These are phyloP conservation scores for Ogataea parapolymorpha DNA, from an alignment of 805 yeast genomes.

Conservation along the genomic window DNA sequence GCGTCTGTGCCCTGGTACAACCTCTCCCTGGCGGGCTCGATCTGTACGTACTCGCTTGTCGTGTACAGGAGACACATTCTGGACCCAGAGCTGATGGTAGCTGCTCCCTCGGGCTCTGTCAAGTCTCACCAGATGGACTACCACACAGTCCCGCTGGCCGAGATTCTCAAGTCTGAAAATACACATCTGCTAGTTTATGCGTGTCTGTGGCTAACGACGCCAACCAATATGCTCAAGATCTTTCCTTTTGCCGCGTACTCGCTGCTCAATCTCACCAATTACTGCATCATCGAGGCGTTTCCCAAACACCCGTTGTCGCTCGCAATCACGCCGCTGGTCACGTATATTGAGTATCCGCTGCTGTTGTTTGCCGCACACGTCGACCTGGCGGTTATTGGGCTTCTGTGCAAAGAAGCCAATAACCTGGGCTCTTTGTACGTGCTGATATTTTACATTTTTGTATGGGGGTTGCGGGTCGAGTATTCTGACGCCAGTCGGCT, in stretches of 20 bases:
- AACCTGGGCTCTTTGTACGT: slow-evolving; percentile 28
- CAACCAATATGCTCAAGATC: slow-evolving; percentile 33
- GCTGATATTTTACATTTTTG: slow-evolving; percentile 32
- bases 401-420: slow-evolving; percentile 31
- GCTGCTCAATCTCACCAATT: slow-evolving; percentile 36
- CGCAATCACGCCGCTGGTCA: slow-evolving; percentile 37
- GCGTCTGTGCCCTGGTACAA: slow-evolving; percentile 20
- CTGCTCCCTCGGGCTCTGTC: slow-evolving; percentile 4
- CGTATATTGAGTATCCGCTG: slow-evolving; percentile 37
- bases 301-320: slow-evolving; percentile 31
- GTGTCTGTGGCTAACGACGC: slow-evolving; percentile 37
- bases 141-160: slow-evolving; percentile 30
- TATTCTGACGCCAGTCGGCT: slow-evolving; percentile 34
- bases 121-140: slow-evolving; percentile 7
- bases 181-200: slow-evolving; percentile 37
- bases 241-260: slow-evolving; percentile 42
- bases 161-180: slow-evolving; percentile 39
- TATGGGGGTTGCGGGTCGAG: slow-evolving; percentile 40
- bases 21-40: slow-evolving; percentile 22
- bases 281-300: slow-evolving; percentile 32
- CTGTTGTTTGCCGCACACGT: slow-evolving; percentile 37
- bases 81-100: slow-evolving; percentile 14
- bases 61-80: slow-evolving; percentile 27
- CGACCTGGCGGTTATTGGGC: slow-evolving; percentile 34
- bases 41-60: slow-evolving; percentile 30